Conservation (phyloP, 129 eudicot species). For the Scalesia atractyloides region DNA sequence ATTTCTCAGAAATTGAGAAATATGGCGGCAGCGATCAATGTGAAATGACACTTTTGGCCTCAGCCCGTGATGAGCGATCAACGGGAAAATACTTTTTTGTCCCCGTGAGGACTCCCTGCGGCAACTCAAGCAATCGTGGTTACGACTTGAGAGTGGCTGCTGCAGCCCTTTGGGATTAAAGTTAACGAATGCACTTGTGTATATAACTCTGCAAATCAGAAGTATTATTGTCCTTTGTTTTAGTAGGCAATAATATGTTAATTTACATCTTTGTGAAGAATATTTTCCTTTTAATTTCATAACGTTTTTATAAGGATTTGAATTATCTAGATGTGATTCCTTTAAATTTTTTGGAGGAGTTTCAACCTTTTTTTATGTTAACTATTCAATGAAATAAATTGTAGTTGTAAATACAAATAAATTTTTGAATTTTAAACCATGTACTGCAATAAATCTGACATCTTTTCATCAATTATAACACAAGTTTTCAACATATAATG, state of each 20-base stretch:
- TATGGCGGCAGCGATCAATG: constrained; percentile 98
- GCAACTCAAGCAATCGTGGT: not conserved
- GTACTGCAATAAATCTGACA: not conserved
- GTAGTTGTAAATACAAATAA: too few relatives aligned
- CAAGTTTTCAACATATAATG: too few relatives aligned
- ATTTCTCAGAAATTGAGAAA: constrained; percentile 84
- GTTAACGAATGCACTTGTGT: constrained; percentile 31
- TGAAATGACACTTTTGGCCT: constrained; percentile 49
- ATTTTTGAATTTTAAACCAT: not conserved
- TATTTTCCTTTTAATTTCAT: not conserved
- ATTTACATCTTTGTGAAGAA: not conserved
- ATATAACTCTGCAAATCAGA: constrained; percentile 25
- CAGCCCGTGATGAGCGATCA: not conserved
- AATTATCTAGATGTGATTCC: not conserved
- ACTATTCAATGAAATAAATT: not conserved
- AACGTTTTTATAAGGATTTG: not conserved
- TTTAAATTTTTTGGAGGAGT: not conserved
- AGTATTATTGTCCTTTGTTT: constrained; percentile 41
- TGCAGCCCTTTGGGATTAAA: constrained; percentile 25
- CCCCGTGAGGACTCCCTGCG: not conserved
- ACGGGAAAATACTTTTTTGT: not conserved
- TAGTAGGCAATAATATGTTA: constrained; percentile 39
- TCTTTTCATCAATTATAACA: too few relatives aligned
- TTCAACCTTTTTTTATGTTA: not conserved
- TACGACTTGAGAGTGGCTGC: constrained; percentile 29